Evolutionary conservation across 768 basidiomycete genomes (phyloP).

Genomic region (Psilocybe cyanescens): DNA sequence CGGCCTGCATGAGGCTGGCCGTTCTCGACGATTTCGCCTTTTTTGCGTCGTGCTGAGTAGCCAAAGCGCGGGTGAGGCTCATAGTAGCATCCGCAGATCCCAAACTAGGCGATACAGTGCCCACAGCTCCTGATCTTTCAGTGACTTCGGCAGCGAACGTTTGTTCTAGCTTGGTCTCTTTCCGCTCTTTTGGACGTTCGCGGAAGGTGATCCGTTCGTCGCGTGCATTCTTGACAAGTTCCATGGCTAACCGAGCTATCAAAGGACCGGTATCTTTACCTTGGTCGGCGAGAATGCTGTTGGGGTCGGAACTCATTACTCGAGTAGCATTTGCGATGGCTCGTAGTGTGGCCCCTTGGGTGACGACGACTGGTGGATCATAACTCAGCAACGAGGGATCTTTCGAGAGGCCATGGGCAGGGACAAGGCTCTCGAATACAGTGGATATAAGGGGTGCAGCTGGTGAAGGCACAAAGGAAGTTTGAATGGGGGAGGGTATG

Average conservation of each 20-base stretch:
- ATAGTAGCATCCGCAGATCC: slow-evolving; percentile 27
- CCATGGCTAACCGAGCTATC: slow-evolving; percentile 66
- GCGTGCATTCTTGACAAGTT: slow-evolving; percentile 69
- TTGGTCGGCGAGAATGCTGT: slow-evolving; percentile 74
- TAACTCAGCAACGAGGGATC: slow-evolving; percentile 27
- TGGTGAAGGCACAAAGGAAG: slow-evolving; percentile 41
- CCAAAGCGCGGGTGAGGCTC: slow-evolving; percentile 49
- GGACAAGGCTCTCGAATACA: slow-evolving; percentile 32
- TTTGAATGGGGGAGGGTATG: slow-evolving; percentile 43
- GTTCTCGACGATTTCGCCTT: slow-evolving; percentile 34
- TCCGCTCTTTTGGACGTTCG: slow-evolving; percentile 41
- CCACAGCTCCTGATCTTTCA: slow-evolving; percentile 41
- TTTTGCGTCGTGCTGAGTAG: slow-evolving; percentile 31
- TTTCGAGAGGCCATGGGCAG: slow-evolving; percentile 18
- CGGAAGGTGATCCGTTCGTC: slow-evolving; percentile 59
- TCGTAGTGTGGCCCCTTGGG: slow-evolving; percentile 69
- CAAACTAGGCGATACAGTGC: slow-evolving; percentile 43
- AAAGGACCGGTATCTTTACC: slow-evolving; percentile 65
- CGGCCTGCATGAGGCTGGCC: slow-evolving; percentile 36
- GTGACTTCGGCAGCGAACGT: slow-evolving; percentile 18
- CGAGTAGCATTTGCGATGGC: slow-evolving; percentile 85
- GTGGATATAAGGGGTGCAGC: slow-evolving; percentile 51
- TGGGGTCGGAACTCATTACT: slow-evolving; percentile 82
- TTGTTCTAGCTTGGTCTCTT: slow-evolving; percentile 20
- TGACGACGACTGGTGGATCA: slow-evolving; percentile 29